A percentile compares a stretch with the other conserved stretches of the same genome.
Evolutionary conservation across 176 grass and related monocot species (phyloP).

Genomic region (Hordeum vulgare): DNA sequence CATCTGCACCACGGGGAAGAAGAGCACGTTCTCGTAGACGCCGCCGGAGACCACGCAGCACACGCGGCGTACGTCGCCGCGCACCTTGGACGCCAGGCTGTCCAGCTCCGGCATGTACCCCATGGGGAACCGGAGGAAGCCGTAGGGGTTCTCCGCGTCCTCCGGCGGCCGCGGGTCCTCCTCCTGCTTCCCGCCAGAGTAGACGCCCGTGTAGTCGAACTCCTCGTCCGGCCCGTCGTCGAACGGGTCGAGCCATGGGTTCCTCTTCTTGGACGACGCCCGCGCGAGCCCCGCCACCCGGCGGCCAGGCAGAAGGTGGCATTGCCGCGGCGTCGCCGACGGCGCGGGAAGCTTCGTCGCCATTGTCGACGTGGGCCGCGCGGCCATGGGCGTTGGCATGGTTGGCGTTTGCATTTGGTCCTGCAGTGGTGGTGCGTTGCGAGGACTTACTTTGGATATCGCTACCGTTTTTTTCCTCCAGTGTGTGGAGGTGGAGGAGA

Average conservation of each 20-base stretch:
- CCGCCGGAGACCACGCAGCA: slow-evolving; percentile 85
- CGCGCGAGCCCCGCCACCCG: background rate
- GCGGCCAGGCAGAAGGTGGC: background rate
- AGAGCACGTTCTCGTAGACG: slow-evolving; percentile 95
- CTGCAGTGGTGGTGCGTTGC: background rate
- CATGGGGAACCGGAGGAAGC: slow-evolving; percentile 78
- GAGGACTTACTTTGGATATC: slow-evolving; percentile 23
- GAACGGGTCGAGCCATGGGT: slow-evolving; percentile 94
- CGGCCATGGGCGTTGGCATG: slow-evolving; percentile 33
- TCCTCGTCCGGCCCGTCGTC: slow-evolving; percentile 65
- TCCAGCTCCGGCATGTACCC: slow-evolving; percentile 82
- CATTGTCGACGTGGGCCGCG: background rate
- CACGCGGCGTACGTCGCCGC: slow-evolving; percentile 80
- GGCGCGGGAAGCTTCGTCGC: background rate
- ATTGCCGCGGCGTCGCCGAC: background rate
- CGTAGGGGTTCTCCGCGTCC: slow-evolving; percentile 64
- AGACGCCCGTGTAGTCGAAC: slow-evolving; percentile 59
- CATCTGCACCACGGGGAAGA: slow-evolving; percentile 84
- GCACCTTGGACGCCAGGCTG: slow-evolving; percentile 72
- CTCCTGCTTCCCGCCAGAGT: slow-evolving; percentile 75
- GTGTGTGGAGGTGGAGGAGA: background rate
- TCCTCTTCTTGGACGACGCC: slow-evolving; percentile 57
- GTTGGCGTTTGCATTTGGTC: slow-evolving; percentile 38
- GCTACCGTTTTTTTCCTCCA: background rate
- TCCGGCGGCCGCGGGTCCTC: slow-evolving; percentile 82